Evolutionary conservation across 1,284 basidiomycete species (phyloP).

Genomic region (Xerocomus amazonicus): DNA sequence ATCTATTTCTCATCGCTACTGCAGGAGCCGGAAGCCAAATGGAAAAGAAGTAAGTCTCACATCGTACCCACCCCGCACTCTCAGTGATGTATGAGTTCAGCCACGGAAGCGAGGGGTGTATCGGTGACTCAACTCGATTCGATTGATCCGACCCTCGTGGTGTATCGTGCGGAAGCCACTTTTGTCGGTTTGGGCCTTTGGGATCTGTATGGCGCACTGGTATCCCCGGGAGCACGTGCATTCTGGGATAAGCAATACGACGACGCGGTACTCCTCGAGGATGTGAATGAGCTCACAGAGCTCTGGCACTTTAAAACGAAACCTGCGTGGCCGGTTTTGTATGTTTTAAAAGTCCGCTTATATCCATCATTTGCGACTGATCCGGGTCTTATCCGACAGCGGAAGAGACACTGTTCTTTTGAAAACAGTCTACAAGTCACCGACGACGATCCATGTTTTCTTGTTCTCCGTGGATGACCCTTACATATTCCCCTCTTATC

Average conservation of each 20-base stretch:
- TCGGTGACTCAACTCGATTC: slow-evolving; percentile 95
- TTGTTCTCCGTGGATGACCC: slow-evolving; percentile 92
- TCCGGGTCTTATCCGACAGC: slow-evolving; percentile 39
- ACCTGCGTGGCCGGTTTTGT: slow-evolving; percentile 90
- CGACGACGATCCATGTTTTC: slow-evolving; percentile 92
- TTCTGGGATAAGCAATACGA: slow-evolving; percentile 93
- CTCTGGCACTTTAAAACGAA: slow-evolving; percentile 89
- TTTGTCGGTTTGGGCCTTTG: slow-evolving; percentile 96
- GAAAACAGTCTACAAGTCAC: slow-evolving; percentile 96
- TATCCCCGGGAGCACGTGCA: slow-evolving; percentile 75
- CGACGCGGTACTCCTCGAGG: slow-evolving; percentile 81
- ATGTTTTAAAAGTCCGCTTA: slow-evolving; percentile 33
- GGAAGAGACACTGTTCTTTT: slow-evolving; percentile 89
- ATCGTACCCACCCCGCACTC: not conserved
- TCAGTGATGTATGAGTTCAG: slow-evolving; percentile 34
- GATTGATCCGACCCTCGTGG: slow-evolving; percentile 95
- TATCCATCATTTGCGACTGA: slow-evolving; percentile 7
- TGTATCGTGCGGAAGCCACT: slow-evolving; percentile 95
- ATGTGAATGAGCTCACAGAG: slow-evolving; percentile 89
- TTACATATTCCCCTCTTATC: slow-evolving; percentile 79
- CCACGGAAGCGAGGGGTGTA: slow-evolving; percentile 84
- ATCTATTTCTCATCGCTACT: slow-evolving; percentile 97
- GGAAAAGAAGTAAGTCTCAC: slow-evolving; percentile 69
- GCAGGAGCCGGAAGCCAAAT: slow-evolving; percentile 98
- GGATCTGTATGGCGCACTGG: slow-evolving; percentile 91